Evolutionary conservation across 2,329 filamentous ascomycete genomes (phyloP).

Genomic region (Chaetomiaceae sp.): DNA sequence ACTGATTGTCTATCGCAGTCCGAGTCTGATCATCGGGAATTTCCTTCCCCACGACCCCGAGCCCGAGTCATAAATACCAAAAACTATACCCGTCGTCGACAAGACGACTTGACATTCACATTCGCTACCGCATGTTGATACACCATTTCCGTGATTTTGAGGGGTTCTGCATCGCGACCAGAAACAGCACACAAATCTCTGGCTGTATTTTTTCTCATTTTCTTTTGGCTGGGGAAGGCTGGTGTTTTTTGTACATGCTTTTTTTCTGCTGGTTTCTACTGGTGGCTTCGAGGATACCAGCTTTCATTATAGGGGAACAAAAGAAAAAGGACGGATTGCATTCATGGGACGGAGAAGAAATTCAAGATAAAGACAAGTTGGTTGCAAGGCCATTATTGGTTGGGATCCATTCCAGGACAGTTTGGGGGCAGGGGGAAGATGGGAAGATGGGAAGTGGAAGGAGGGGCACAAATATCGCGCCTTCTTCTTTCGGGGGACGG

Average conservation of each 20-base stretch:
- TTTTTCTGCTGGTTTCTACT: background rate
- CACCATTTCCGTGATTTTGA: background rate
- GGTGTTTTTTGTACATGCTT: background rate
- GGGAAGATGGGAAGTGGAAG: background rate
- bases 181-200: background rate
- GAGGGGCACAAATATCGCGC: background rate
- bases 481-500: constrained; percentile 3
- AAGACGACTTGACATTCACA: background rate
- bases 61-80: constrained; percentile 1
- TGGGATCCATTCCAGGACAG: too few relatives aligned
- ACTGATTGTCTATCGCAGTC: constrained; percentile 46
- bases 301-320: background rate
- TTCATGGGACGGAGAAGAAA: background rate
- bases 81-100: background rate
- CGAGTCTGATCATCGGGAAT: constrained; percentile 92
- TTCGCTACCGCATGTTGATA: background rate
- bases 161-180: background rate
- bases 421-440: too few relatives aligned
- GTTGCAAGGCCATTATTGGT: constrained; percentile 4
- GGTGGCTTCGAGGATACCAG: background rate
- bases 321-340: constrained; percentile 1
- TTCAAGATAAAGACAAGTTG: background rate
- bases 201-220: background rate
- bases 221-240: background rate
- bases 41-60: constrained; percentile 79